These are phyloP conservation scores for Hygrophorus russula DNA, from an alignment of 768 basidiomycete species.

Conservation along the genomic window DNA sequence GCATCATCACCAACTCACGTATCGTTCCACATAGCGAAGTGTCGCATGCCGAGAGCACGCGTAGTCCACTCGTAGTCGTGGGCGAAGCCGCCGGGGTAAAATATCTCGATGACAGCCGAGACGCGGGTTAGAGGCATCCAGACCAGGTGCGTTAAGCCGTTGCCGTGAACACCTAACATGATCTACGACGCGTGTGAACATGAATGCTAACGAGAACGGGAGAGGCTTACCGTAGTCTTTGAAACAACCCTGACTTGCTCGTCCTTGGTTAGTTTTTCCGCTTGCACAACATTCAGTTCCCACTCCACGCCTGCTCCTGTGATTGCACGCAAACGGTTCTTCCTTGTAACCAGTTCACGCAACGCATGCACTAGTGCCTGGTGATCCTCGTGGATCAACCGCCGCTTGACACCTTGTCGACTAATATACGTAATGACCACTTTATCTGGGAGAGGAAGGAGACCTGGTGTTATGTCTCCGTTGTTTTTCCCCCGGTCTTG, in stretches of 20 bases:
- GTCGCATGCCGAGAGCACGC: conserved; percentile 56
- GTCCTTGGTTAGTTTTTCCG: conserved; percentile 62
- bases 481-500: conserved; percentile 3
- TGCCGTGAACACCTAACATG: conserved; percentile 66
- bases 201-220: background rate
- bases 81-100: conserved; percentile 72
- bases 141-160: conserved; percentile 76
- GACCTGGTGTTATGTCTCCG: background rate
- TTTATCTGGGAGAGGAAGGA: conserved; percentile 28
- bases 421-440: conserved; percentile 66
- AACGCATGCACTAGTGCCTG: conserved; percentile 39
- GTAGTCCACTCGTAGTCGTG: conserved; percentile 84
- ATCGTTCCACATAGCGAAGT: conserved; percentile 78
- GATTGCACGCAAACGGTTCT: conserved; percentile 13
- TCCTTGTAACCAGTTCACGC: conserved; percentile 33
- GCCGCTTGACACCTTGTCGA: conserved; percentile 45
- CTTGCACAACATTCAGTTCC: conserved; percentile 50
- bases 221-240: conserved; percentile 50
- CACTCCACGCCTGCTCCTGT: conserved; percentile 23
- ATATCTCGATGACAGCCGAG: conserved; percentile 81
- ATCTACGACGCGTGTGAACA: conserved; percentile 26
- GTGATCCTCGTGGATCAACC: conserved; percentile 47
- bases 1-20: conserved; percentile 32
- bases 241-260: conserved; percentile 60
- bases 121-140: conserved; percentile 68